Evolutionary conservation across 2,329 filamentous ascomycete species (phyloP).

Genomic region (Neopestalotiopsis clavispora): DNA sequence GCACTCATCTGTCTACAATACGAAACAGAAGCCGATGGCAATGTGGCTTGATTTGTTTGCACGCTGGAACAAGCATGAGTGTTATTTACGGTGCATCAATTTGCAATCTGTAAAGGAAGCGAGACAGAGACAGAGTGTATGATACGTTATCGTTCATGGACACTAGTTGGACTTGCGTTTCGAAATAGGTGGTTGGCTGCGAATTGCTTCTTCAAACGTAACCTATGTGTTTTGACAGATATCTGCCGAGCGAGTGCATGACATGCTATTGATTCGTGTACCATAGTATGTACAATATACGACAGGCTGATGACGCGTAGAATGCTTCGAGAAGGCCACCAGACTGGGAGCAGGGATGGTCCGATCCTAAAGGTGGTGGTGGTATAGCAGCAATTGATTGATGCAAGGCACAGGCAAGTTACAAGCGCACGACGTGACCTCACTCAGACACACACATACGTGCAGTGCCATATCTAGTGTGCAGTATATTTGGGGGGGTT

Average conservation of each 20-base stretch:
- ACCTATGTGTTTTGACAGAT: too few relatives aligned
- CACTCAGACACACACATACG: too few relatives aligned
- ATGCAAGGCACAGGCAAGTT: slow-evolving; percentile 16
- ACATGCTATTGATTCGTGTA: too few relatives aligned
- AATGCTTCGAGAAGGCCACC: slow-evolving; percentile 16
- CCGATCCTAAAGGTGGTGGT: background rate
- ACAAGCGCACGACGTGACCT: too few relatives aligned
- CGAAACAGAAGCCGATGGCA: background rate
- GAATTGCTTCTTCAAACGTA: too few relatives aligned
- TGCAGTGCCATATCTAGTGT: too few relatives aligned
- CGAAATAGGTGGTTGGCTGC: too few relatives aligned
- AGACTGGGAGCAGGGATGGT: background rate
- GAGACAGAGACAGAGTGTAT: background rate
- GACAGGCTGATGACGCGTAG: background rate
- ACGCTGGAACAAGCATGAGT: background rate
- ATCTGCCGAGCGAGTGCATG: too few relatives aligned
- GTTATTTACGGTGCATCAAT: background rate
- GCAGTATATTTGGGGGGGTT: too few relatives aligned
- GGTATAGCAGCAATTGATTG: too few relatives aligned
- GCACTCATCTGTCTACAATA: background rate
- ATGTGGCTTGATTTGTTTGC: background rate
- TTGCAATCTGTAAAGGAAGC: background rate
- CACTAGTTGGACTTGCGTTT: too few relatives aligned
- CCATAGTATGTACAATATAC: background rate
- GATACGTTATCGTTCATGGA: background rate